Conservation (phyloP, 2,329 filamentous ascomycete genomes). For the Botryotinia narcissicola region DNA sequence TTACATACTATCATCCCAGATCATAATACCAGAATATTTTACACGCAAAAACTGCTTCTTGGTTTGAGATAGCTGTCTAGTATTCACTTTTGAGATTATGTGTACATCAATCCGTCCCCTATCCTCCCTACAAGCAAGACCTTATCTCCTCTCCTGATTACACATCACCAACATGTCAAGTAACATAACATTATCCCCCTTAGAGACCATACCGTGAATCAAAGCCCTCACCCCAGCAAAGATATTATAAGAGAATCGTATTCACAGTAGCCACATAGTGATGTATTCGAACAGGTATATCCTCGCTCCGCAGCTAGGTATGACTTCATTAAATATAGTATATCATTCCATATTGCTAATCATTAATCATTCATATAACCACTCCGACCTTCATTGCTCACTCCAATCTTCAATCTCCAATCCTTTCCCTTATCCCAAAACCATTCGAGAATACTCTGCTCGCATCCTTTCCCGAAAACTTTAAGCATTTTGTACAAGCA, state of each 20-base stretch:
- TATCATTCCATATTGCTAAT: neutral
- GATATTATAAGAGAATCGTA: neutral
- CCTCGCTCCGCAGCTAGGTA: neutral
- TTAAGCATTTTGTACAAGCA: neutral
- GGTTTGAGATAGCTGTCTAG: neutral
- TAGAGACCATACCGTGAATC: neutral
- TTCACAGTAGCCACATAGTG: neutral
- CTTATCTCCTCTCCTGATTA: neutral
- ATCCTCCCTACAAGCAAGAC: neutral
- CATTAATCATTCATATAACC: neutral
- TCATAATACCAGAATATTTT: neutral
- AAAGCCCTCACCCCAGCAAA: neutral
- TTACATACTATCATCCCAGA: no score
- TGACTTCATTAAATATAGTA: neutral
- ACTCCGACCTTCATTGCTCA: neutral
- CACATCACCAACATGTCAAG: neutral
- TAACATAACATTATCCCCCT: neutral
- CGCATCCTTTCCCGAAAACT: neutral
- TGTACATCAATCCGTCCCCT: neutral
- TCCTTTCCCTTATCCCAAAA: neutral
- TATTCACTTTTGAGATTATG: neutral
- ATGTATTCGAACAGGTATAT: neutral
- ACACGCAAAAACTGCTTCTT: neutral
- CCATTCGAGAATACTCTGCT: neutral
- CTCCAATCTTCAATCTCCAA: neutral